Evolutionary conservation across 768 basidiomycete species (phyloP).

Genomic region (Hypholoma fasciculare): DNA sequence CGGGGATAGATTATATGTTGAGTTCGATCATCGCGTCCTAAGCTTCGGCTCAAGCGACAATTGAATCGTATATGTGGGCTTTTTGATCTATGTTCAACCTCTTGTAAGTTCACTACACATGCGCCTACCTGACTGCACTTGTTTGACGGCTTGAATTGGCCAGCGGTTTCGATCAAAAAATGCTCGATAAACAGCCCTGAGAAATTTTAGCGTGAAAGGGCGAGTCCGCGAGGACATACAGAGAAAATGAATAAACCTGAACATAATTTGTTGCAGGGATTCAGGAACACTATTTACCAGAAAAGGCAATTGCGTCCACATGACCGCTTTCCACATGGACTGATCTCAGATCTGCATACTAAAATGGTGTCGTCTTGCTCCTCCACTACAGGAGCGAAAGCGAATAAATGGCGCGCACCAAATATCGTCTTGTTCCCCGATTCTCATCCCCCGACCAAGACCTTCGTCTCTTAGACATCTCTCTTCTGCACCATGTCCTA

Average conservation of each 20-base stretch:
- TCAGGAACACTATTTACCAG: neutral
- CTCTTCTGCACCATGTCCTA: conserved; percentile 1
- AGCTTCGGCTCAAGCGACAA: too few species aligned
- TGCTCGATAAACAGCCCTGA: too few species aligned
- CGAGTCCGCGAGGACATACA: neutral
- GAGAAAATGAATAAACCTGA: neutral
- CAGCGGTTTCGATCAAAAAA: too few species aligned
- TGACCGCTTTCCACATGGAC: neutral
- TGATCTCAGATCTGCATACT: conserved; percentile 6
- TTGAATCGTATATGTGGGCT: too few species aligned
- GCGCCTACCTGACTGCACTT: too few species aligned
- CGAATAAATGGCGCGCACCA: conserved; percentile 3
- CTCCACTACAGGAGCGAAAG: neutral
- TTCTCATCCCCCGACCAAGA: neutral
- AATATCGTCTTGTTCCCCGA: neutral
- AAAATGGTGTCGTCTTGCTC: neutral
- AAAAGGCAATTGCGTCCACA: neutral
- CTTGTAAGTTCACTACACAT: too few species aligned
- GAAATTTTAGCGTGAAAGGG: neutral
- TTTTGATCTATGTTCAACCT: too few species aligned
- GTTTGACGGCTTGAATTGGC: too few species aligned
- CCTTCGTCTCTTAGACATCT: neutral
- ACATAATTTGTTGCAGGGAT: neutral
- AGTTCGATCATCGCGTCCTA: too few species aligned
- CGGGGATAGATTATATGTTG: too few species aligned